These are phyloP conservation scores for Lentinus brumalis DNA, from an alignment of 768 basidiomycete species.

Conservation along the genomic window DNA sequence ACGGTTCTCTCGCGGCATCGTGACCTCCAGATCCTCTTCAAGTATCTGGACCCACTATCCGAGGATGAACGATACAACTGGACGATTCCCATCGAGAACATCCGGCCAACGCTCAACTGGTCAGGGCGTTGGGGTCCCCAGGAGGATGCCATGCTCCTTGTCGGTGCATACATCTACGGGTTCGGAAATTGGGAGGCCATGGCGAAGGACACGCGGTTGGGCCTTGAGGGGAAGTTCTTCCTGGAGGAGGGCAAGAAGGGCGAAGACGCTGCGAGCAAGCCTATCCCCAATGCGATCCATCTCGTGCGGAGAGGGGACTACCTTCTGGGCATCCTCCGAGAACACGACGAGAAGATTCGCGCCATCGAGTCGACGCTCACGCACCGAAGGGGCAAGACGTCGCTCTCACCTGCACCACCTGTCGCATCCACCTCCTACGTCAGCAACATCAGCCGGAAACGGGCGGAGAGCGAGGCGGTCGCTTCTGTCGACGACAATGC, in stretches of 20 bases:
- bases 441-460: slow-evolving; percentile 60
- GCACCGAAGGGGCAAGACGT: slow-evolving; percentile 69
- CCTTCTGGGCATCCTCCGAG: slow-evolving; percentile 78
- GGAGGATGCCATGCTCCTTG: slow-evolving; percentile 93
- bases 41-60: slow-evolving; percentile 67
- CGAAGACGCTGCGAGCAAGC: slow-evolving; percentile 79
- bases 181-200: slow-evolving; percentile 98
- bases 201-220: slow-evolving; percentile 82
- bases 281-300: slow-evolving; percentile 97
- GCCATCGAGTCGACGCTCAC: slow-evolving; percentile 83
- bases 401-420: slow-evolving; percentile 75
- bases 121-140: slow-evolving; percentile 91
- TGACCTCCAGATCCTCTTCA: slow-evolving; percentile 86
- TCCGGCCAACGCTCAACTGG: slow-evolving; percentile 95
- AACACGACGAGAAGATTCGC: slow-evolving; percentile 89
- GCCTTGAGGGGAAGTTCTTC: slow-evolving; percentile 93
- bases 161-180: slow-evolving; percentile 91
- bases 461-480: slow-evolving; percentile 85
- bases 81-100: slow-evolving; percentile 88
- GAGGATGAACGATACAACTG: slow-evolving; percentile 76
- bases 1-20: slow-evolving; percentile 89
- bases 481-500: slow-evolving; percentile 73
- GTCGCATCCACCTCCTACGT: slow-evolving; percentile 68
- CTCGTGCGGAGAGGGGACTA: slow-evolving; percentile 97
- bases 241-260: slow-evolving; percentile 97